phyloP scores from a whole-genome alignment of 2,329 filamentous ascomycete genomes.

The Ophiostoma montium region DNA sequence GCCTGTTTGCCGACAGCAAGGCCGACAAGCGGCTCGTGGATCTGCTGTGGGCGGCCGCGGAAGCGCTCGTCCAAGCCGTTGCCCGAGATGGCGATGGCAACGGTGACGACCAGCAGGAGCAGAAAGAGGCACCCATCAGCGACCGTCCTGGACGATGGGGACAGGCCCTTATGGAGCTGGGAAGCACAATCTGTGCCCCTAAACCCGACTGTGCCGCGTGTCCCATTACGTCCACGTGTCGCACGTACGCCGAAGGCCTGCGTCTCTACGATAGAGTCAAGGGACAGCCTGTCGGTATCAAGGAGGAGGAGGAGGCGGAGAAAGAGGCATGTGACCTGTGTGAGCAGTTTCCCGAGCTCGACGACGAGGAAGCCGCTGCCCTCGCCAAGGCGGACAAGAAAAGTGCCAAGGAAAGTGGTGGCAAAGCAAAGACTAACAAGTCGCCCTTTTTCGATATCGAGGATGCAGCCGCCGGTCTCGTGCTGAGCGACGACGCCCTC shows the following conservation, averaged over 20 bases:
- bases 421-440: slow-evolving; percentile 9
- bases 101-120: slow-evolving; percentile 7
- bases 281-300: neutral
- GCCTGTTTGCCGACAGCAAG: slow-evolving; percentile 42
- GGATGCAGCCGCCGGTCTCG: slow-evolving; percentile 1
- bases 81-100: slow-evolving; percentile 23
- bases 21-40: slow-evolving; percentile 38
- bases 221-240: slow-evolving; percentile 36
- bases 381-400: slow-evolving; percentile 1
- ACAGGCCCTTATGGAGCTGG: slow-evolving; percentile 51
- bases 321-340: slow-evolving; percentile 38
- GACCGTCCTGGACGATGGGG: slow-evolving; percentile 46
- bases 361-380: slow-evolving; percentile 12
- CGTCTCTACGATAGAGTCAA: slow-evolving; percentile 12
- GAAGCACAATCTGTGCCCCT: slow-evolving; percentile 47
- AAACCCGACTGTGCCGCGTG: slow-evolving; percentile 41
- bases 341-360: slow-evolving; percentile 28
- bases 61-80: slow-evolving; percentile 37
- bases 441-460: slow-evolving; percentile 21
- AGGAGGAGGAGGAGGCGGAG: slow-evolving; percentile 13
- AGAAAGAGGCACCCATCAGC: slow-evolving; percentile 20
- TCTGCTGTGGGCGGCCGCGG: slow-evolving; percentile 43
- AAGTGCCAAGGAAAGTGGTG: neutral
- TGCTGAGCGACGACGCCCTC: neutral
- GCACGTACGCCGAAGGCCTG: slow-evolving; percentile 34